A percentile compares a stretch with the other conserved stretches of the same genome.
These are phyloP conservation scores for Metarhizium sp. DNA, from an alignment of 2,329 filamentous ascomycete genomes.

Conservation along the genomic window DNA sequence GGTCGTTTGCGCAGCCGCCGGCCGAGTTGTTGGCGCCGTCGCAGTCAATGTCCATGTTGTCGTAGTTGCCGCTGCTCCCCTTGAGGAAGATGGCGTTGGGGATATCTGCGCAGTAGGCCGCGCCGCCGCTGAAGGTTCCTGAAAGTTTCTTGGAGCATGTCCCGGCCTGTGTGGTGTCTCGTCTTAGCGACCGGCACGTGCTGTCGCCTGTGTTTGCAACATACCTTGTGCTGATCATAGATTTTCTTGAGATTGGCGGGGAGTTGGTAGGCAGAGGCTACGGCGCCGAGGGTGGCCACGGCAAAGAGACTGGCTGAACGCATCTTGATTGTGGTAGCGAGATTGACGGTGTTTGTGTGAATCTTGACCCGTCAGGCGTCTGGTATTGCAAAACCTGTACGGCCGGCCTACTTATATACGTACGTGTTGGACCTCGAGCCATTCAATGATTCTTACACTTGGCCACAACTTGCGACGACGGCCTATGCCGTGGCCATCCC, in stretches of 20 bases:
- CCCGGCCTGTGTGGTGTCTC: neutral
- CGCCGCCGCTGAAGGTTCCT: constrained; percentile 1
- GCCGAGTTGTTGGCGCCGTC: constrained; percentile 38
- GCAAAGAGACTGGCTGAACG: neutral
- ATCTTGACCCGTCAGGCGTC: too few relatives aligned
- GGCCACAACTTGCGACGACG: too few relatives aligned
- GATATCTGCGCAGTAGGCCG: neutral
- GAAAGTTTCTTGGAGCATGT: constrained; percentile 10
- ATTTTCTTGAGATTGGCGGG: constrained; percentile 8
- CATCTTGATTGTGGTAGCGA: neutral
- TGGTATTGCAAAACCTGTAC: too few relatives aligned
- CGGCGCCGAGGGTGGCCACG: constrained; percentile 6
- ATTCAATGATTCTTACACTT: too few relatives aligned
- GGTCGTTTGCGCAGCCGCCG: constrained; percentile 35
- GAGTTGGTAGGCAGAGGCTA: constrained; percentile 7
- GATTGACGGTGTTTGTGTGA: too few relatives aligned
- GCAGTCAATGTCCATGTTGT: constrained; percentile 50
- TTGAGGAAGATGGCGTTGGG: neutral
- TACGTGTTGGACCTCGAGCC: too few relatives aligned
- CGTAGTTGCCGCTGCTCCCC: neutral
- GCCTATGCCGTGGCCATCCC: too few relatives aligned
- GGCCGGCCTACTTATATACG: too few relatives aligned
- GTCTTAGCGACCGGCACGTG: constrained; percentile 2
- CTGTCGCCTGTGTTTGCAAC: neutral
- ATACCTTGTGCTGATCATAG: constrained; percentile 7